Percentiles rank a stretch among this genome's conserved stretches.
These are phyloP conservation scores for Candida michaelii DNA, from an alignment of 805 yeast genomes.

Conservation along the genomic window DNA sequence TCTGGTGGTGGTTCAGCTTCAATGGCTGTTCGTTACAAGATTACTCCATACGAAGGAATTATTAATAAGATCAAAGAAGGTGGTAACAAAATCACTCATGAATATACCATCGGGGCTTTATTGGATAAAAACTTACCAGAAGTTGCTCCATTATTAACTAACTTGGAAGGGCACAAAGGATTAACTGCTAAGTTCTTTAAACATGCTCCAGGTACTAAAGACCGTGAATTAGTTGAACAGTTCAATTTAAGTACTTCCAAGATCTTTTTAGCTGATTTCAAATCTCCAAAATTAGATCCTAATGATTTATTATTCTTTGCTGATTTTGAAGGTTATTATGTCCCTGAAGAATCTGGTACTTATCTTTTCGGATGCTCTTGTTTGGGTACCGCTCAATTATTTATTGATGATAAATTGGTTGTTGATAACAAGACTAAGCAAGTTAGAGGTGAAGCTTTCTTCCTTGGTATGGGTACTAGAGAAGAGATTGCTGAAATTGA, in stretches of 20 bases:
- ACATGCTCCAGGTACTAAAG: conserved; percentile 15
- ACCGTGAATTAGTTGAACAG: conserved; percentile 18
- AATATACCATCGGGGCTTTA: conserved; percentile 35
- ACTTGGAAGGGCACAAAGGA: conserved; percentile 24
- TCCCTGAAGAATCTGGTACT: conserved; percentile 47
- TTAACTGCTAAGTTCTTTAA: conserved; percentile 20
- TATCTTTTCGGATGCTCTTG: conserved; percentile 54
- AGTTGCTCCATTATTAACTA: conserved; percentile 20
- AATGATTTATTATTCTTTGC: conserved; percentile 37
- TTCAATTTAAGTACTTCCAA: conserved; percentile 21
- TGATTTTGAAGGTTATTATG: conserved; percentile 43
- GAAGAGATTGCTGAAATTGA: conserved; percentile 43
- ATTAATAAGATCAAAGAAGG: conserved; percentile 25
- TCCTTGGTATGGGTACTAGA: conserved; percentile 51
- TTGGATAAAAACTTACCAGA: conserved; percentile 33
- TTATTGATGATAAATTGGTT: conserved; percentile 50
- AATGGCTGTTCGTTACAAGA: conserved; percentile 45
- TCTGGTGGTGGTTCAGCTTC: conserved; percentile 69
- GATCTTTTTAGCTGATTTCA: conserved; percentile 24
- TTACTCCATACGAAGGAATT: conserved; percentile 51
- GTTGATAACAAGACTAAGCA: conserved; percentile 59
- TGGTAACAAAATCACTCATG: conserved; percentile 22
- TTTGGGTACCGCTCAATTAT: conserved; percentile 56
- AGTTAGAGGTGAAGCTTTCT: conserved; percentile 48
- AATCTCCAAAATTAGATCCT: conserved; percentile 19